Base-by-base conservation (phyloP, 805 yeast genomes). In the Ogataea paraovalis region DNA sequence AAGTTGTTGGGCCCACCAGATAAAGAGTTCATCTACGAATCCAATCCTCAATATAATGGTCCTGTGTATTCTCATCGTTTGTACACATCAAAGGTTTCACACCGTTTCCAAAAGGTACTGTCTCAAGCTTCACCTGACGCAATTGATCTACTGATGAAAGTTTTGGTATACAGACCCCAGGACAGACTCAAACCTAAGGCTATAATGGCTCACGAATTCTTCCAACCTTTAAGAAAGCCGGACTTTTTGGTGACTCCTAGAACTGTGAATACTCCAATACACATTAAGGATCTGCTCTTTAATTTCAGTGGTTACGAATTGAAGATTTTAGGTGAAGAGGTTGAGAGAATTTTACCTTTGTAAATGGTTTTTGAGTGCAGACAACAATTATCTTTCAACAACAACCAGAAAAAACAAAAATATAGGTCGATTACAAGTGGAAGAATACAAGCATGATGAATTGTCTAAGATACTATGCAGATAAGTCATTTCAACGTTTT, bases 151-250 rank as follows among this genome's bases (percentile, higher is more conserved):
- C 73, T 94, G 59, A 76, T 85, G 74, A 78, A 78, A 49, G 81
- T 94, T 41, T 77, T 94, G 53, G 96, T 89, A 42, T 94, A 94
- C 69, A 94, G 90, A 53, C 99, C 99, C 14, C 86, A 83, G 44
- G 70, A 73, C 47, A 81, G 99, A 65, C 77, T 88, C 50, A 76
- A 85, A 41, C 92, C 98, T 43, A 78, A 84, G 61, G 78, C 85
- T 57, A 89, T 92, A 8, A 71, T 94, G 75, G 81, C 91, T 7
- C 97, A 92, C 71, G 84, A 85, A 22, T 94, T 89, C 66, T 92
- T 92, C 65, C 85, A 88, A 65, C 96, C 91, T 61, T 75, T 92
- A 56, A 85, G 92, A 64, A 76, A 74, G 45, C 66, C 69, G 25
- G 69, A 70, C 18, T 77, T 79, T 63, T 68, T 67, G 42, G 66